Base-by-base conservation (phyloP, 1,139 yeast species). In the Saccharomyces hybrid region DNA sequence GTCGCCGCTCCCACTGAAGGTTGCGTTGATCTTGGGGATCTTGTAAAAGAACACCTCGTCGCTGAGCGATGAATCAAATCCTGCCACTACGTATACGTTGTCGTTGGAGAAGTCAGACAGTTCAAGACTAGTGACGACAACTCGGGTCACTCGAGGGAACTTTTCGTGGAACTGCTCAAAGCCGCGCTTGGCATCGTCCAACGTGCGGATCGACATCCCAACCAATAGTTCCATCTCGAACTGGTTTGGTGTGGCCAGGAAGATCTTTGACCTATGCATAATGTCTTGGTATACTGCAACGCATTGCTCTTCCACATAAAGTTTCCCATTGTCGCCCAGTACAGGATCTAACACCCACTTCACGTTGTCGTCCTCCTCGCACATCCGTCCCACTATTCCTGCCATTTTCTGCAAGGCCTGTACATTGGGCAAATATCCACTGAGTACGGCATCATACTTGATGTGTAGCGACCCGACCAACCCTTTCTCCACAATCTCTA, bases 1-100 rank as follows among this genome's bases (percentile, higher is more conserved):
- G 64, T 93, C 99, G 2, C 99, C 99, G 4, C 93, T 90, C 0
- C 99, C 98, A 1, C 95, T 86, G 68, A 91, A 91, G 59, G 86
- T 84, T 2, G 91, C 84, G 50, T 84, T 77, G 53, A 88, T 79
- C 48, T 75, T 70, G 4, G 84, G 82, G 16, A 83, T 75, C 61
- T 75, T 69, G 69, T 79, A 78, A 68, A 72, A 73, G 55, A 73
- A 73, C 5, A 70, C 60, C 49, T 56, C 49, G 44, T 59, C 51
- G 11, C 55, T 50, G 53, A 61, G 51, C 30, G 30, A 32, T 2
- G 50, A 42, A 23, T 62, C 63, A 54, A 86, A 79, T 1, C 83
- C 79, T 7, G 84, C 83, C 55, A 86, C 80, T 52, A 78, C 72
- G 8, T 85, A 73, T 46, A 63, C 63, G 5, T 67, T 67, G 4